A percentile compares a stretch with the other conserved stretches of the same genome.
Conservation (phyloP, 2,329 filamentous ascomycete genomes). For the Cladorrhinum sp. region DNA sequence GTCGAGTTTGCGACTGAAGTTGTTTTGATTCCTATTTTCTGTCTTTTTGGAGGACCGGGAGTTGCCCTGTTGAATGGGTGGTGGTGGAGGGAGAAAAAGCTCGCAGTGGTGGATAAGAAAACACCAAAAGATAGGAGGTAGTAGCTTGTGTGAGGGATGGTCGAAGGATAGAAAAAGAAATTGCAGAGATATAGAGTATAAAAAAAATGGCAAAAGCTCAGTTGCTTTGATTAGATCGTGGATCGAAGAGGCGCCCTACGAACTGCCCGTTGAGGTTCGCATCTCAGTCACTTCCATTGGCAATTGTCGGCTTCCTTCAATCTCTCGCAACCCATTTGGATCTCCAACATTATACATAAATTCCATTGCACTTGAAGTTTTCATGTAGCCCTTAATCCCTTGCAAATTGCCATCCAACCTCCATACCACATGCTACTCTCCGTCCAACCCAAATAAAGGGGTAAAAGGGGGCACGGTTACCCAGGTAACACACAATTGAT, state of each 20-base stretch:
- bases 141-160: not conserved
- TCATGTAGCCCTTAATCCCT: no score
- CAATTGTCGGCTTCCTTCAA: no score
- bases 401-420: not conserved
- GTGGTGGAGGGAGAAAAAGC: constrained; percentile 4
- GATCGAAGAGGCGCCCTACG: no score
- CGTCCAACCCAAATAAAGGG: not conserved
- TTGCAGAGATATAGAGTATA: no score
- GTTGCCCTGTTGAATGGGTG: not conserved
- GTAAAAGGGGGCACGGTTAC: not conserved
- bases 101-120: not conserved
- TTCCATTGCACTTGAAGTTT: no score
- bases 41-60: not conserved
- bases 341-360: no score
- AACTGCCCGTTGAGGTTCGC: no score
- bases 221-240: no score
- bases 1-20: not conserved
- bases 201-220: not conserved
- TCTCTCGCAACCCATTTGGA: no score
- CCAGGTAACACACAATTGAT: not conserved
- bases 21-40: not conserved
- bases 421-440: no score
- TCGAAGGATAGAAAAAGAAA: not conserved
- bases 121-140: not conserved
- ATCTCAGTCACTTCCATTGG: no score